These are phyloP conservation scores for Rhynchospora breviuscula DNA, from an alignment of 176 grass and related monocot genomes.

Conservation along the genomic window DNA sequence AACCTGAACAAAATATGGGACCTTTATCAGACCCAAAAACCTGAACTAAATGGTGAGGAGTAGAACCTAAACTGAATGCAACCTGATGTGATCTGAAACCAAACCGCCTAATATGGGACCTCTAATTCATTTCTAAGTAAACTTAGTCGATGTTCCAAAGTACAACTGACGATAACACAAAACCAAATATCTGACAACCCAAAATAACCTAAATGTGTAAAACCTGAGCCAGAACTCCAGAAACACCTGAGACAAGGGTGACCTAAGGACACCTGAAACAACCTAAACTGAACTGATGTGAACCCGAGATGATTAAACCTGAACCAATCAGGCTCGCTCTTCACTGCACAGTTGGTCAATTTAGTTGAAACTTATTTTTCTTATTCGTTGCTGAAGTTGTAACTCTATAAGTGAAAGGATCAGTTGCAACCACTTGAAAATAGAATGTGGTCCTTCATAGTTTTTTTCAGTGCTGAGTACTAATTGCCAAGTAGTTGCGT, in stretches of 20 bases:
- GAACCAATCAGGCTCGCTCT: not conserved
- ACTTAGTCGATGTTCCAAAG: not conserved
- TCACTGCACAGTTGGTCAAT: not conserved
- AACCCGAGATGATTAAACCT: not conserved
- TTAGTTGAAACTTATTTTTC: not conserved
- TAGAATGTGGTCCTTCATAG: too few relatives aligned
- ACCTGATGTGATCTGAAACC: not conserved
- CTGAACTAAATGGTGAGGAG: too few relatives aligned
- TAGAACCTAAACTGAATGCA: not conserved
- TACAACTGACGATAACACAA: not conserved
- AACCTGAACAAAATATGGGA: not conserved
- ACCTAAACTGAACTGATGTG: not conserved
- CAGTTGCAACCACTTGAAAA: not conserved
- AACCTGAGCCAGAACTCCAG: not conserved
- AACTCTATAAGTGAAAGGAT: not conserved
- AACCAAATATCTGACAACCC: not conserved
- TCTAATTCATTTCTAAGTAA: not conserved
- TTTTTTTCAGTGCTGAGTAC: not conserved
- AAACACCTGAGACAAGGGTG: not conserved
- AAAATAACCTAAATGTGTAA: not conserved
- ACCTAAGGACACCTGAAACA: not conserved
- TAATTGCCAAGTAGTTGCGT: not conserved
- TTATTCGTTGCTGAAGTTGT: not conserved
- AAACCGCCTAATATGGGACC: not conserved
- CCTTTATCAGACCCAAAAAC: not conserved